Conservation (phyloP, 2,329 filamentous ascomycete genomes). For the Talaromyces pinophilus region DNA sequence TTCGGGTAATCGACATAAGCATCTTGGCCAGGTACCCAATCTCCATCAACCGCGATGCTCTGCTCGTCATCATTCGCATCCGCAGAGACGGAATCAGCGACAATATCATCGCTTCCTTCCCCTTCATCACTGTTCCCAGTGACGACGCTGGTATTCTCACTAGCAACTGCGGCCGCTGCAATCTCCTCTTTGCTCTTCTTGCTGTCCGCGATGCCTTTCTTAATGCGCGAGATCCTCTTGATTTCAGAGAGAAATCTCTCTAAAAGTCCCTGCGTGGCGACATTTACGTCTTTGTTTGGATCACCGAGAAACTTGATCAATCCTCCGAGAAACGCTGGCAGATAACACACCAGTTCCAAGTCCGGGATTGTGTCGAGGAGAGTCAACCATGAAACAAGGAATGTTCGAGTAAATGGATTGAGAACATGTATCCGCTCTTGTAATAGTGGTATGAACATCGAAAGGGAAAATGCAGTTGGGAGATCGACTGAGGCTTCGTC, state of each 20-base stretch:
- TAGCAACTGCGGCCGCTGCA: constrained; percentile 68
- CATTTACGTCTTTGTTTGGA: constrained; percentile 89
- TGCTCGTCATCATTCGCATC: constrained; percentile 57
- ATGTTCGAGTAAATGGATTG: constrained; percentile 91
- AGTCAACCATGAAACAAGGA: constrained; percentile 94
- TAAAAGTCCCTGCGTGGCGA: constrained; percentile 82
- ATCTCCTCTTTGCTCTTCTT: constrained; percentile 69
- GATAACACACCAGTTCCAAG: constrained; percentile 85
- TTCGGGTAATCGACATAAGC: constrained; percentile 90
- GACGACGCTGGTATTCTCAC: constrained; percentile 65
- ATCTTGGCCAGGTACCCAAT: constrained; percentile 97
- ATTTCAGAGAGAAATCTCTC: constrained; percentile 93
- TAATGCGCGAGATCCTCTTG: constrained; percentile 87
- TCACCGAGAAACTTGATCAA: constrained; percentile 91
- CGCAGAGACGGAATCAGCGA: constrained; percentile 50
- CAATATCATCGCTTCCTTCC: constrained; percentile 57
- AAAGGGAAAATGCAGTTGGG: constrained; percentile 87
- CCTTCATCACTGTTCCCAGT: constrained; percentile 48
- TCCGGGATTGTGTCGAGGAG: constrained; percentile 95
- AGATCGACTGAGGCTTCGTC: constrained; percentile 49
- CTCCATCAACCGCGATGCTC: constrained; percentile 70
- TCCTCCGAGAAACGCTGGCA: constrained; percentile 88
- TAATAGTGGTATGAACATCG: constrained; percentile 85
- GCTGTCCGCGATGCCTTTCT: constrained; percentile 87
- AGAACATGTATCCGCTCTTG: constrained; percentile 93